Percentiles rank a stretch among this genome's conserved stretches.
Evolutionary conservation across 352 stramenopile species (phyloP).

Genomic region (Phytophthora parvispora): DNA sequence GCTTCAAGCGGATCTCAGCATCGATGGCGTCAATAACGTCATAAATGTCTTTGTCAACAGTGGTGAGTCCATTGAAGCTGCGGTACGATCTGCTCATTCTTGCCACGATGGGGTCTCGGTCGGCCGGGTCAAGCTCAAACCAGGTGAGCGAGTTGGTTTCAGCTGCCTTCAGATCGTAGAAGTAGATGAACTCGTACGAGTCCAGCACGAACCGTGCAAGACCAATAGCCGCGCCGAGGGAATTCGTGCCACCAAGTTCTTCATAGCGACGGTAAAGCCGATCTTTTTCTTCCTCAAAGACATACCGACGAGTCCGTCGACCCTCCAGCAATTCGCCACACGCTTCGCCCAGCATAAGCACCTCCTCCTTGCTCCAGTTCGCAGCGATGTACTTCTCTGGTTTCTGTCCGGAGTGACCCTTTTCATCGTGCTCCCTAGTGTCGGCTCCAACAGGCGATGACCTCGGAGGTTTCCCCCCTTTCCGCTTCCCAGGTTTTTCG

Average conservation of each 20-base stretch:
- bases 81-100: conserved; percentile 44
- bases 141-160: conserved; percentile 34
- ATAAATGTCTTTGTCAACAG: conserved; percentile 43
- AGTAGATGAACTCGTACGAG: conserved; percentile 60
- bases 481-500: conserved; percentile 12
- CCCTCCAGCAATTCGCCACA: conserved; percentile 48
- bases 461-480: conserved; percentile 3
- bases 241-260: conserved; percentile 41
- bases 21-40: conserved; percentile 48
- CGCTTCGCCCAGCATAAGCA: conserved; percentile 42
- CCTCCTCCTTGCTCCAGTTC: conserved; percentile 46
- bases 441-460: background rate
- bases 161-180: conserved; percentile 42
- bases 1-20: conserved; percentile 30
- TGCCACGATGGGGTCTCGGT: conserved; percentile 28
- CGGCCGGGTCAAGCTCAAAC: conserved; percentile 40
- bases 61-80: conserved; percentile 47
- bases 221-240: conserved; percentile 26
- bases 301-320: conserved; percentile 41
- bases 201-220: conserved; percentile 47
- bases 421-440: conserved; percentile 21
- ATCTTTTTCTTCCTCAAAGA: conserved; percentile 56
- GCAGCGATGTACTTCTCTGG: conserved; percentile 32
- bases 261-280: conserved; percentile 45
- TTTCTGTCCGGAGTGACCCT: conserved; percentile 21